These are phyloP conservation scores for Penicillium mononematosum DNA, from an alignment of 495 filamentous ascomycete genomes.

Conservation along the genomic window DNA sequence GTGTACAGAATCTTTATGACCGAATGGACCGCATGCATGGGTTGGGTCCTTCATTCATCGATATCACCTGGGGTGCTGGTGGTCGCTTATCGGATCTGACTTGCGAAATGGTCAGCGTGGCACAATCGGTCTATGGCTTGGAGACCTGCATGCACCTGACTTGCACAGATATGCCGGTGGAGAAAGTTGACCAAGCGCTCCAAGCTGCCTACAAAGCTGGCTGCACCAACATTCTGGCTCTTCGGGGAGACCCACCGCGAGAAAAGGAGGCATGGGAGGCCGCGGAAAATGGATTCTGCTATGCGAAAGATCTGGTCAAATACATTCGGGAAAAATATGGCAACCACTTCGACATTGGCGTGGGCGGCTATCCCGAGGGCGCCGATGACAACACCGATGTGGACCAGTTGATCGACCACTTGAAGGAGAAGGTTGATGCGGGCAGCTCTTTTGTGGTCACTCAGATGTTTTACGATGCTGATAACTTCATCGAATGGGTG, in stretches of 20 bases:
- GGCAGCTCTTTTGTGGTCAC: constrained; percentile 93
- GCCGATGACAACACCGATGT: constrained; percentile 88
- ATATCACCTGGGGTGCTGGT: constrained; percentile 98
- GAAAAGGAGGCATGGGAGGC: constrained; percentile 94
- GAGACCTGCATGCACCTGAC: constrained; percentile 99
- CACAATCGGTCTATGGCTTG: constrained; percentile 92
- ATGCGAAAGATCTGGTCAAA: constrained; percentile 89
- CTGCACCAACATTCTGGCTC: constrained; percentile 95
- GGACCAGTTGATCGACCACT: constrained; percentile 80
- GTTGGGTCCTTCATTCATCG: constrained; percentile 91
- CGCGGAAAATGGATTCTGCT: constrained; percentile 79
- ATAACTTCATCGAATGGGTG: constrained; percentile 92
- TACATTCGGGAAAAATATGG: constrained; percentile 90
- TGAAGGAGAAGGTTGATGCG: constrained; percentile 97
- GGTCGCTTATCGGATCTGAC: constrained; percentile 88
- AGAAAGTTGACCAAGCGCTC: constrained; percentile 86
- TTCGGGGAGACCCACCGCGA: constrained; percentile 91
- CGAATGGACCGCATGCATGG: constrained; percentile 99
- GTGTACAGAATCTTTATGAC: constrained; percentile 99
- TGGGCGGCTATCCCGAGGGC: constrained; percentile 96
- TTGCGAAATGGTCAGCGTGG: constrained; percentile 95
- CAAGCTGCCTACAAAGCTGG: constrained; percentile 88
- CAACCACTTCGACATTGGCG: constrained; percentile 95
- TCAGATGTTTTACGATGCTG: constrained; percentile 99
- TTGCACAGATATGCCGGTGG: constrained; percentile 94